Evolutionary conservation across 495 filamentous ascomycete genomes (phyloP).

Genomic region (Penicillium turbatum): DNA sequence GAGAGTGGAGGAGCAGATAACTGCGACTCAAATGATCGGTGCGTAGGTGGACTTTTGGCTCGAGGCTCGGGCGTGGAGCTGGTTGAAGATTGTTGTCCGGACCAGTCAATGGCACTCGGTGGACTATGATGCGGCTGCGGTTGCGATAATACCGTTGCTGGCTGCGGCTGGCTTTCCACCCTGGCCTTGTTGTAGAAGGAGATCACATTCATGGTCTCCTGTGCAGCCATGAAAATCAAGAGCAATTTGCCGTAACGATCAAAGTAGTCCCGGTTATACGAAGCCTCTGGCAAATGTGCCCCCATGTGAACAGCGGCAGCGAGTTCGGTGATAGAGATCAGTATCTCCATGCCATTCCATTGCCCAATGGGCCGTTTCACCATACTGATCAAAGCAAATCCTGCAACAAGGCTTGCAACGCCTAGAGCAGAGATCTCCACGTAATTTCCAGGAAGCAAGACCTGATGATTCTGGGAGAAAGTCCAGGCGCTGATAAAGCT

Average conservation of each 20-base stretch:
- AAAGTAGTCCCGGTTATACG: slow-evolving; percentile 36
- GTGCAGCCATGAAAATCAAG: slow-evolving; percentile 39
- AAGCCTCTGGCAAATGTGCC: slow-evolving; percentile 32
- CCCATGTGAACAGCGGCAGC: slow-evolving; percentile 38
- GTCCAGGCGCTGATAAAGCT: slow-evolving; percentile 33
- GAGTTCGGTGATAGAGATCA: slow-evolving; percentile 42
- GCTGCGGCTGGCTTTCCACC: slow-evolving; percentile 3
- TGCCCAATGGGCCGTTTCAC: slow-evolving; percentile 35
- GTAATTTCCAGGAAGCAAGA: slow-evolving; percentile 37
- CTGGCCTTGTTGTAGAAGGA: slow-evolving; percentile 21
- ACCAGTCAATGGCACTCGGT: slow-evolving; percentile 11
- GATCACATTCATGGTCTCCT: slow-evolving; percentile 33
- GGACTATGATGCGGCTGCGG: neutral
- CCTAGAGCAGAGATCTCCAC: slow-evolving; percentile 41
- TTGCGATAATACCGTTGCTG: slow-evolving; percentile 2
- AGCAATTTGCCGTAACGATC: slow-evolving; percentile 42
- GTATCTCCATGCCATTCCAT: slow-evolving; percentile 44
- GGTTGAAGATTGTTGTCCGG: slow-evolving; percentile 7
- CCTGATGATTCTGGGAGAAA: slow-evolving; percentile 30
- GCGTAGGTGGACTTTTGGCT: slow-evolving; percentile 10
- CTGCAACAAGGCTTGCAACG: slow-evolving; percentile 39
- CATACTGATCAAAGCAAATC: slow-evolving; percentile 37
- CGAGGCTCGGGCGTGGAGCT: slow-evolving; percentile 12
- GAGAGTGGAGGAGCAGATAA: slow-evolving; percentile 28
- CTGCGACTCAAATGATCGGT: slow-evolving; percentile 19